Percentiles rank a stretch among this genome's conserved stretches.
Evolutionary conservation across 1,139 yeast genomes (phyloP).

Genomic region (Yamadazyma songkhlaensis): DNA sequence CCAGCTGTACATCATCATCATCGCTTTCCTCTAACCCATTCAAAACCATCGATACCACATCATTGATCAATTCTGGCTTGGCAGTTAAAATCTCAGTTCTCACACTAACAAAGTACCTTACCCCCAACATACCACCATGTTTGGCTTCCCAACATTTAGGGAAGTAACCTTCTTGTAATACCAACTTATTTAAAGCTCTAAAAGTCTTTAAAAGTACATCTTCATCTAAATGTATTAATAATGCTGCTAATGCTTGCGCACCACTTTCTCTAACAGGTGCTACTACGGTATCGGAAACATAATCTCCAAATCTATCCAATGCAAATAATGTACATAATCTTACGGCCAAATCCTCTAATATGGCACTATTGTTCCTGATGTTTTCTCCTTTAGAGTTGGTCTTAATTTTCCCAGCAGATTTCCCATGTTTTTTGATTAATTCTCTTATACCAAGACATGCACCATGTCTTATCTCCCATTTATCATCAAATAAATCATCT

Average conservation of each 20-base stretch:
- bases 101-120: constrained; percentile 88
- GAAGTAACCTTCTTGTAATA: constrained; percentile 56
- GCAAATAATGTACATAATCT: constrained; percentile 85
- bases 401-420: constrained; percentile 78
- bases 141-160: constrained; percentile 87
- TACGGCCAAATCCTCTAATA: constrained; percentile 86
- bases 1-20: constrained; percentile 98
- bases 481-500: constrained; percentile 77
- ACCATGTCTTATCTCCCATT: constrained; percentile 97
- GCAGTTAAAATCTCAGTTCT: constrained; percentile 71
- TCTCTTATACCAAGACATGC: constrained; percentile 93
- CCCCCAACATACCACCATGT: constrained; percentile 96
- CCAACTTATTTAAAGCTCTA: constrained; percentile 61
- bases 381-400: constrained; percentile 64
- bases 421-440: constrained; percentile 78
- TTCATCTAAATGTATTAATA: constrained; percentile 64
- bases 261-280: constrained; percentile 98
- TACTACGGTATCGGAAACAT: constrained; percentile 94
- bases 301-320: constrained; percentile 94
- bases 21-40: constrained; percentile 83
- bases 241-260: constrained; percentile 91
- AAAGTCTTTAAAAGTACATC: constrained; percentile 61
- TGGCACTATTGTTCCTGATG: constrained; percentile 58
- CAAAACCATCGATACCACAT: constrained; percentile 79
- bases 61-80: constrained; percentile 59